Conservation (phyloP, 257 asterid species). For the Penstemon barbatus region DNA sequence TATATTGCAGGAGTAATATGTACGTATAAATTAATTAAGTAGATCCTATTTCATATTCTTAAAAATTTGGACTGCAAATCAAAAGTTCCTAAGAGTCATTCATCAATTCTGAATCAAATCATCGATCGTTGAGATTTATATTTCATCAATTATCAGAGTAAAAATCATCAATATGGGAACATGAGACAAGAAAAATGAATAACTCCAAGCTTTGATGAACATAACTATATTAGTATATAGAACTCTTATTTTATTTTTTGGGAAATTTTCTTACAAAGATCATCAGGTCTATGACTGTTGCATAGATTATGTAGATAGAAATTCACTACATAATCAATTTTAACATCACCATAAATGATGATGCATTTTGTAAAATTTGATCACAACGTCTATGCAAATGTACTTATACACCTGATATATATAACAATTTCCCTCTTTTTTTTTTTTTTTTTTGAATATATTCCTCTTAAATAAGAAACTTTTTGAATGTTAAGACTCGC, state of each 20-base stretch:
- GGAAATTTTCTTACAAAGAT: neutral
- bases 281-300: neutral
- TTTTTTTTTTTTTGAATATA: neutral
- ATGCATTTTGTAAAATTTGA: no score
- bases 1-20: neutral
- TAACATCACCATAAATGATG: no score
- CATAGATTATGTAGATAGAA: no score
- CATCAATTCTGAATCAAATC: slow-evolving; percentile 14
- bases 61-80: neutral
- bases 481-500: no score
- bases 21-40: neutral
- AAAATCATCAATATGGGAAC: neutral
- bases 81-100: neutral
- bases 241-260: no score
- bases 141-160: neutral
- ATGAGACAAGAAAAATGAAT: slow-evolving; percentile 15
- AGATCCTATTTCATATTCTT: neutral
- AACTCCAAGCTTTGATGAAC: slow-evolving; percentile 19
- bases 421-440: no score
- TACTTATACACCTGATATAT: no score
- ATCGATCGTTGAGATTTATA: no score
- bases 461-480: neutral
- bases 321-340: no score
- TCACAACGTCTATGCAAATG: no score
- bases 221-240: neutral